Evolutionary conservation across 1,284 basidiomycete genomes (phyloP).

Genomic region (Ganoderma meredithae): DNA sequence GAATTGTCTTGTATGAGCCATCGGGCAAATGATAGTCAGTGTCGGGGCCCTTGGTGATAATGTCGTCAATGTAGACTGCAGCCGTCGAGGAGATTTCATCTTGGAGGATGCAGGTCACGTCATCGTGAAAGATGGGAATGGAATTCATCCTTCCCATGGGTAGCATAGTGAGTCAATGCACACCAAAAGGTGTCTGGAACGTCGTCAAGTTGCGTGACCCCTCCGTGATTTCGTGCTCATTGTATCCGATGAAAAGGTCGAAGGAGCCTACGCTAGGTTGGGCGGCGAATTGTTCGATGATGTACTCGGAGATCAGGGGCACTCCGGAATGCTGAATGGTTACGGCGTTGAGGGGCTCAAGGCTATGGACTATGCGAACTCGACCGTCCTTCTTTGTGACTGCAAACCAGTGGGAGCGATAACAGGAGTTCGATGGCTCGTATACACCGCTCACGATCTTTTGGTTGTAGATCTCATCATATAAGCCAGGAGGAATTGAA

Average conservation of each 20-base stretch:
- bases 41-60: slow-evolving; percentile 36
- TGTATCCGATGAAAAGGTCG: slow-evolving; percentile 38
- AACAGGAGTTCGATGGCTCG: slow-evolving; percentile 46
- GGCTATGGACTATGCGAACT: slow-evolving; percentile 43
- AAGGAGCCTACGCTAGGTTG: slow-evolving; percentile 35
- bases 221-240: slow-evolving; percentile 34
- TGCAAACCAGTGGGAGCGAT: slow-evolving; percentile 49
- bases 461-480: slow-evolving; percentile 42
- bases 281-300: slow-evolving; percentile 39
- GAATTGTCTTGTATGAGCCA: slow-evolving; percentile 36
- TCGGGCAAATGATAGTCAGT: slow-evolving; percentile 31
- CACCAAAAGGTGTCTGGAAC: slow-evolving; percentile 32
- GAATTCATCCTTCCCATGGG: slow-evolving; percentile 53
- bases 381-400: slow-evolving; percentile 48
- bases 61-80: slow-evolving; percentile 44
- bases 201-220: slow-evolving; percentile 41
- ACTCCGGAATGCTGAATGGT: slow-evolving; percentile 42
- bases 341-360: slow-evolving; percentile 45
- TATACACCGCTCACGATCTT: slow-evolving; percentile 46
- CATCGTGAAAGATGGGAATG: slow-evolving; percentile 45
- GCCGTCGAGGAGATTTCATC: slow-evolving; percentile 45
- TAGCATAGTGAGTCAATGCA: slow-evolving; percentile 36
- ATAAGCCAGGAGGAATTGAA: slow-evolving; percentile 42
- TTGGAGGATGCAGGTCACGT: slow-evolving; percentile 45
- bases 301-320: slow-evolving; percentile 38